Evolutionary conservation across 352 stramenopile genomes (phyloP), one percentile per base, ranked within the genome.

Genomic region (Phytopythium cucurbitacearum): DNA sequence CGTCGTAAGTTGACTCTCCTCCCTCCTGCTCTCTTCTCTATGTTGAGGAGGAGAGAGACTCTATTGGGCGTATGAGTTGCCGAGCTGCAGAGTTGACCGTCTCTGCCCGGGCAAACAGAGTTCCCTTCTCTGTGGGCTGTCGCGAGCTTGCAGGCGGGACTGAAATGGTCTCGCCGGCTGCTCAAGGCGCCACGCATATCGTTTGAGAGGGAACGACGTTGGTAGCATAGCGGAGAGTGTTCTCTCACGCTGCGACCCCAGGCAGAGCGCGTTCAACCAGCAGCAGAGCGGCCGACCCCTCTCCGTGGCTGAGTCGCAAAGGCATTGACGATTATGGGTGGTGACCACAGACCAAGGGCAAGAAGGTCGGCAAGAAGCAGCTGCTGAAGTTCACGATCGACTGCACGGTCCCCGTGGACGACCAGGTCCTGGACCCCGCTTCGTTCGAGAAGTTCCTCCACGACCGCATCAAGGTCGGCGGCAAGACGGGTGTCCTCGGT

Each of bases 391-490:
- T 96, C 76, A 95, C 88, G 52, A 93, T 97, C 65, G 90, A 97
- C 75, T 97, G 89, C 80, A 97, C 88, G 49, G 87, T 97, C 59
- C 97, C 97, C 46, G 96, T 99, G 36, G 96, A 99, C 62, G 97
- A 99, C 81, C 97, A 98, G 63, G 96, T 99, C 42, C 80, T 99
- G 50, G 97, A 99, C 80, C 85, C 98, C 35, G 94, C 94, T 2
- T 98, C 94, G 59, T 99, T 99, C 80, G 97, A 99, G 87, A 99
- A 99, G 80, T 99, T 99, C 85, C 79, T 99, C 39, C 91, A 99
- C 75, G 97, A 99, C 70, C 84, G 94, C 52, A 99, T 99, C 68
- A 99, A 99, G 85, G 92, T 99, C 51, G 95, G 97, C 56, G 96
- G 96, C 72, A 99, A 99, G 87, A 97, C 94, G 36, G 96, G 97